phyloP scores from a whole-genome alignment of 2,329 filamentous ascomycete genomes.

The Xylariaceae sp. region DNA sequence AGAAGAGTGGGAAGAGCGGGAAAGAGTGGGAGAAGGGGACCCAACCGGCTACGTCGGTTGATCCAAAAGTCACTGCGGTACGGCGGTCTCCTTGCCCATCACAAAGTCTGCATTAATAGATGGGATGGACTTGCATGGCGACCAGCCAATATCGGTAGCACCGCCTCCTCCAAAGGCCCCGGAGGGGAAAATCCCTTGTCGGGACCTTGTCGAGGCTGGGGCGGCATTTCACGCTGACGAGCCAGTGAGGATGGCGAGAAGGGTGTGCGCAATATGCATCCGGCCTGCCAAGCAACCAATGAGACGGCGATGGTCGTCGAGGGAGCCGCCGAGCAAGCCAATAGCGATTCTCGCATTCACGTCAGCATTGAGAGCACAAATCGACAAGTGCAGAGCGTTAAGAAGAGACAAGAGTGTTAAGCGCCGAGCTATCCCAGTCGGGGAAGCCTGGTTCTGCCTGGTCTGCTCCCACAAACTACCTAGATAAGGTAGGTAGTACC shows the following conservation, averaged over 20 bases:
- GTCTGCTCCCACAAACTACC: neutral
- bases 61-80: conserved; percentile 5
- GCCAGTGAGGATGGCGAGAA: conserved; percentile 29
- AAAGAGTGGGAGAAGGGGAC: neutral
- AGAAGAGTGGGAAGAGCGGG: neutral
- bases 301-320: conserved; percentile 18
- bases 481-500: too few relatives aligned
- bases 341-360: too few relatives aligned
- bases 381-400: neutral
- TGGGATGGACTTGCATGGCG: conserved; percentile 19
- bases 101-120: conserved; percentile 2
- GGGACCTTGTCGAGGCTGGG: conserved; percentile 18
- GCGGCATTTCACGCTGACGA: conserved; percentile 27
- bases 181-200: conserved; percentile 1
- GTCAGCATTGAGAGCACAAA: neutral
- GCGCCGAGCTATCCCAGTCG: conserved; percentile 19
- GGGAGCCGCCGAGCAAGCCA: conserved; percentile 27
- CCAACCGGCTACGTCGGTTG: conserved; percentile 7
- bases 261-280: conserved; percentile 30
- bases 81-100: conserved; percentile 2
- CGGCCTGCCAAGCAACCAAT: conserved; percentile 26
- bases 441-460: conserved; percentile 3
- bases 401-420: conserved; percentile 11
- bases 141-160: conserved; percentile 22
- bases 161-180: conserved; percentile 21